phyloP scores from a whole-genome alignment of 73 alveolate genomes.

The Paramecium sexaurelia region DNA sequence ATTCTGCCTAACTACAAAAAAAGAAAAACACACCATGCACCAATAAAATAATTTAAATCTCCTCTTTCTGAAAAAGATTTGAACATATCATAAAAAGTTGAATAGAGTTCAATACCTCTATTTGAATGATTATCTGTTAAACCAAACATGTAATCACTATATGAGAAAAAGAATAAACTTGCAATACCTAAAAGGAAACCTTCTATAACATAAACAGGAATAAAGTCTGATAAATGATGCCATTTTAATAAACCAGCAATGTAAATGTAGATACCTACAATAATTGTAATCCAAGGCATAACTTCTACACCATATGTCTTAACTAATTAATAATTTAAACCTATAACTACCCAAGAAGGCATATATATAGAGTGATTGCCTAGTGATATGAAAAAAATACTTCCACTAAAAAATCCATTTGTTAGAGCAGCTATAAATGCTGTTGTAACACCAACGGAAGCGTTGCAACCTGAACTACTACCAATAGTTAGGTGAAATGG shows the following conservation, averaged over 20 bases:
- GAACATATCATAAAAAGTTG: slow-evolving; percentile 4
- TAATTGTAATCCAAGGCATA: slow-evolving; percentile 52
- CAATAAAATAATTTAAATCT: neutral
- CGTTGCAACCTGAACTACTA: slow-evolving; percentile 28
- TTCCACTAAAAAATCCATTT: slow-evolving; percentile 54
- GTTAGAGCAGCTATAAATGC: slow-evolving; percentile 34
- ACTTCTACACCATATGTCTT: slow-evolving; percentile 48
- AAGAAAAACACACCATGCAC: neutral
- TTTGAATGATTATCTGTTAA: slow-evolving; percentile 47
- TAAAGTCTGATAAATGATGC: slow-evolving; percentile 47
- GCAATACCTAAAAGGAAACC: slow-evolving; percentile 31
- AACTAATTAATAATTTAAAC: neutral
- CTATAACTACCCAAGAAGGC: slow-evolving; percentile 43
- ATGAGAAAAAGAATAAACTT: neutral
- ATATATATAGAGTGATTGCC: slow-evolving; percentile 47
- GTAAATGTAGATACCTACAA: slow-evolving; percentile 36
- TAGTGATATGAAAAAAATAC: neutral
- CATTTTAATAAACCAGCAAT: slow-evolving; percentile 26
- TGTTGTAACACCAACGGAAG: slow-evolving; percentile 2
- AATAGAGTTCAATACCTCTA: slow-evolving; percentile 30
- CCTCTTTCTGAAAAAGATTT: neutral
- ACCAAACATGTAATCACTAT: slow-evolving; percentile 52
- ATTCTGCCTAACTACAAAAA: slow-evolving; percentile 24
- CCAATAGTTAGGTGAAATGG: slow-evolving; percentile 46
- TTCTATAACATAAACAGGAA: slow-evolving; percentile 46